Evolutionary conservation across 257 asterid genomes (phyloP).

Genomic region (Nicotiana paniculata): DNA sequence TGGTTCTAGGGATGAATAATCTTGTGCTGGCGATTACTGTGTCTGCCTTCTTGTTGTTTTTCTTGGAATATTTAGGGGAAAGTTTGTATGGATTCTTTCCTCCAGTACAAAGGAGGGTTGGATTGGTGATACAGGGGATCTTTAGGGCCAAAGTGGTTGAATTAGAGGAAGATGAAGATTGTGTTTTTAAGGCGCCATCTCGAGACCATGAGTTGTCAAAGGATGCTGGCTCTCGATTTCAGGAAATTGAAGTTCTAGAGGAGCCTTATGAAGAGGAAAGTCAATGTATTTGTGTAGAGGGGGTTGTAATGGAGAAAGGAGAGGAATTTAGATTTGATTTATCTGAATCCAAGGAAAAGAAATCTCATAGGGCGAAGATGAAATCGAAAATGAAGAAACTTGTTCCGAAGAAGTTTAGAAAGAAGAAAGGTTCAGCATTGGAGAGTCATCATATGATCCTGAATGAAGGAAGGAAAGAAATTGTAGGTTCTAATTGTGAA

Average conservation of each 20-base stretch:
- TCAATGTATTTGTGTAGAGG: constrained; percentile 3
- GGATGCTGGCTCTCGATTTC: background rate
- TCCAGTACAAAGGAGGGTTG: constrained; percentile 10
- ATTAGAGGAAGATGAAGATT: constrained; percentile 7
- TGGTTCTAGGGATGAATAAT: constrained; percentile 52
- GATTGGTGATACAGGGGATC: background rate
- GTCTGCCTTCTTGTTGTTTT: constrained; percentile 54
- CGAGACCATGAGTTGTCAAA: constrained; percentile 1
- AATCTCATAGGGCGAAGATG: constrained; percentile 39
- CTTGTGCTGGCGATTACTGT: constrained; percentile 58
- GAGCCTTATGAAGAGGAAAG: constrained; percentile 14
- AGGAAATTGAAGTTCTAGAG: constrained; percentile 20
- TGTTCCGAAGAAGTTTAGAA: constrained; percentile 37
- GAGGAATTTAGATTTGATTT: constrained; percentile 12
- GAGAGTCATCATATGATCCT: constrained; percentile 7
- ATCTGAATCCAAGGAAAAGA: constrained; percentile 23
- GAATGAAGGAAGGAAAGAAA: constrained; percentile 3
- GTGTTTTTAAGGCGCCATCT: background rate
- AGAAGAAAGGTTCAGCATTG: constrained; percentile 16
- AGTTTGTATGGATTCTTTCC: constrained; percentile 7
- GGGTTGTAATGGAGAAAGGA: constrained; percentile 21
- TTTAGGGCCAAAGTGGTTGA: constrained; percentile 8
- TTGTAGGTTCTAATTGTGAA: background rate
- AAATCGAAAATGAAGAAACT: constrained; percentile 54
- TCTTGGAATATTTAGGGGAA: constrained; percentile 47